Conservation (phyloP, 805 yeast genomes). For the Starmera dryadoides region DNA sequence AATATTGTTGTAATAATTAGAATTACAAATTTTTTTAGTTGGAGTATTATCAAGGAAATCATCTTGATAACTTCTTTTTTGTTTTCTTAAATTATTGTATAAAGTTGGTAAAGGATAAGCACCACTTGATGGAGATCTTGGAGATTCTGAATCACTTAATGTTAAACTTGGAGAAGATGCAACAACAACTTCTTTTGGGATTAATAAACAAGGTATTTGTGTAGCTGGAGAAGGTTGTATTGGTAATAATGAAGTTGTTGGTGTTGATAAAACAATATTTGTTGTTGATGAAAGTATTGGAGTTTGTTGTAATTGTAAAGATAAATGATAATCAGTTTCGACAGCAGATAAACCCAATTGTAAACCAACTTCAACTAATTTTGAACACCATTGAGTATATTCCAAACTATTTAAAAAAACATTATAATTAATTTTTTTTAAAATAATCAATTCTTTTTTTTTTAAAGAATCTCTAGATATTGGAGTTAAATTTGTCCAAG, state of each 20-base stretch:
- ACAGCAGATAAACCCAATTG: neutral
- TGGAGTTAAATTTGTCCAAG: conserved; percentile 32
- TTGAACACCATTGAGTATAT: conserved; percentile 8
- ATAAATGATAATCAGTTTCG: neutral
- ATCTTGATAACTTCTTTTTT: neutral
- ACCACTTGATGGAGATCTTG: conserved; percentile 13
- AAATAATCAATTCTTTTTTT: conserved; percentile 11
- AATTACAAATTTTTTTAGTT: neutral
- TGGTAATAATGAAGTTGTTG: conserved; percentile 1
- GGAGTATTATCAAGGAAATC: neutral
- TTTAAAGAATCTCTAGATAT: conserved; percentile 8
- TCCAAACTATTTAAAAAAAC: conserved; percentile 11
- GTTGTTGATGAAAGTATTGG: no score
- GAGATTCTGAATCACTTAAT: conserved; percentile 12
- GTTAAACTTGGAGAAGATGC: neutral
- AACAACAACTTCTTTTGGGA: neutral
- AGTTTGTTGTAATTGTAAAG: neutral
- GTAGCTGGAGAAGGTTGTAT: neutral
- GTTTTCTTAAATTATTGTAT: neutral
- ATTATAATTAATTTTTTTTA: conserved; percentile 16
- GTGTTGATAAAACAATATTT: no score
- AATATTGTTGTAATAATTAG: no score
- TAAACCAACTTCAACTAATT: neutral
- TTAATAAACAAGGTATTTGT: conserved; percentile 1
- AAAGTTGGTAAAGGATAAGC: conserved; percentile 1